These are phyloP conservation scores for Acorus calamus DNA, from an alignment of 106 monocot genomes.

Conservation along the genomic window DNA sequence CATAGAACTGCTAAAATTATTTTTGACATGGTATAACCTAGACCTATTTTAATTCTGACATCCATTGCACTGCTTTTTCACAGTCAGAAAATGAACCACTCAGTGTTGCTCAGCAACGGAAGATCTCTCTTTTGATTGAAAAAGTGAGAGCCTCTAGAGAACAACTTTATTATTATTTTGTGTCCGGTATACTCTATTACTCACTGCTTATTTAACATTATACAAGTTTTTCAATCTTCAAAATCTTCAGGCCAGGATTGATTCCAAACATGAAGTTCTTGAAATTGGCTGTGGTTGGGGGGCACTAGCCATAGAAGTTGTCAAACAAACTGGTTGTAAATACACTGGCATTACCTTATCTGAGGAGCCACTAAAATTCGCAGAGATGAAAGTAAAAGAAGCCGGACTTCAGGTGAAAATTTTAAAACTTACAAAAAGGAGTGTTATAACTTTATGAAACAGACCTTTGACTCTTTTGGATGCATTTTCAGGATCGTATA, in stretches of 20 bases:
- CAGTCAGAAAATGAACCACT: conserved; percentile 79
- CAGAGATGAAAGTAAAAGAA: conserved; percentile 53
- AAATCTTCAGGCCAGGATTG: conserved; percentile 56
- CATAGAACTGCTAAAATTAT: too few relatives aligned
- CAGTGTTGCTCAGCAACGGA: conserved; percentile 68
- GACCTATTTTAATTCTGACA: too few relatives aligned
- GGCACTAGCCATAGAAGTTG: conserved; percentile 68
- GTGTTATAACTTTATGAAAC: too few relatives aligned
- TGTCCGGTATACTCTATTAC: too few relatives aligned
- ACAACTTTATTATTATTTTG: too few relatives aligned
- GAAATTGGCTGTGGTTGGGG: conserved; percentile 99
- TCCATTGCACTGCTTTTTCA: too few relatives aligned
- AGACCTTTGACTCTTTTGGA: too few relatives aligned
- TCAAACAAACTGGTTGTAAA: conserved; percentile 75
- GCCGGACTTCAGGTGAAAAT: conserved; percentile 70
- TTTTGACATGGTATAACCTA: too few relatives aligned
- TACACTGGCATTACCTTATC: conserved; percentile 94
- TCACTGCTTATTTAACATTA: not conserved
- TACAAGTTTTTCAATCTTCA: not conserved
- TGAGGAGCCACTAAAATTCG: conserved; percentile 70
- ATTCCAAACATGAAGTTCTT: conserved; percentile 69
- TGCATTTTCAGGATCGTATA: too few relatives aligned
- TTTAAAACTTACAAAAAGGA: not conserved
- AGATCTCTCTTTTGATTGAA: conserved; percentile 68
- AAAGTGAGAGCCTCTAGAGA: conserved; percentile 35